These are phyloP conservation scores for Agroathelia rolfsii DNA, from an alignment of 1,284 basidiomycete species.

Conservation along the genomic window DNA sequence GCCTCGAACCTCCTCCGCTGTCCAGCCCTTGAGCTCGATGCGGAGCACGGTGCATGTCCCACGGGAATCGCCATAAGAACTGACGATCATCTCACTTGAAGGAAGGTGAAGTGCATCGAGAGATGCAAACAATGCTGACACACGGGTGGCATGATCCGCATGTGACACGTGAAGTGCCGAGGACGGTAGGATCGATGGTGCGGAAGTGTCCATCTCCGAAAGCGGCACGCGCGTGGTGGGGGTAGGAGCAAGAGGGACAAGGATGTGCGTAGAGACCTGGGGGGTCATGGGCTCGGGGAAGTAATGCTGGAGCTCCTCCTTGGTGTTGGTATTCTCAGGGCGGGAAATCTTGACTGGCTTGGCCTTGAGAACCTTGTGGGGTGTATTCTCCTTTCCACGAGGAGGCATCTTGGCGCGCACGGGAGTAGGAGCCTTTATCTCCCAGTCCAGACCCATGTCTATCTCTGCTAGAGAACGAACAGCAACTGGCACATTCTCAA, in stretches of 20 bases:
- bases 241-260: slow-evolving; percentile 66
- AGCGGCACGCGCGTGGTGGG: slow-evolving; percentile 56
- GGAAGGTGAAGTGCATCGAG: slow-evolving; percentile 51
- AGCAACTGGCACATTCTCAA: slow-evolving; percentile 61
- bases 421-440: slow-evolving; percentile 31
- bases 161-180: slow-evolving; percentile 44
- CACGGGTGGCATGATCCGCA: slow-evolving; percentile 48
- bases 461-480: slow-evolving; percentile 60
- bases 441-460: no score
- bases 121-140: slow-evolving; percentile 55
- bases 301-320: slow-evolving; percentile 47
- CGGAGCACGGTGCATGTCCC: slow-evolving; percentile 49
- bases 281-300: slow-evolving; percentile 35
- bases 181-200: slow-evolving; percentile 42
- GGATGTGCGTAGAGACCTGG: slow-evolving; percentile 51
- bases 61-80: slow-evolving; percentile 16
- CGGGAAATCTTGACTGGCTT: slow-evolving; percentile 18
- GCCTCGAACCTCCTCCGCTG: slow-evolving; percentile 42
- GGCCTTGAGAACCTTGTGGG: slow-evolving; percentile 15
- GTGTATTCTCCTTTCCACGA: slow-evolving; percentile 20
- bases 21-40: slow-evolving; percentile 64
- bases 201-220: slow-evolving; percentile 20
- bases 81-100: no score
- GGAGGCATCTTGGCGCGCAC: slow-evolving; percentile 18
- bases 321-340: slow-evolving; percentile 8